Percentiles rank a stretch among this genome's conserved stretches.
These are phyloP conservation scores for Leishmania tropica DNA, from an alignment of 208 protist genomes.

Conservation along the genomic window DNA sequence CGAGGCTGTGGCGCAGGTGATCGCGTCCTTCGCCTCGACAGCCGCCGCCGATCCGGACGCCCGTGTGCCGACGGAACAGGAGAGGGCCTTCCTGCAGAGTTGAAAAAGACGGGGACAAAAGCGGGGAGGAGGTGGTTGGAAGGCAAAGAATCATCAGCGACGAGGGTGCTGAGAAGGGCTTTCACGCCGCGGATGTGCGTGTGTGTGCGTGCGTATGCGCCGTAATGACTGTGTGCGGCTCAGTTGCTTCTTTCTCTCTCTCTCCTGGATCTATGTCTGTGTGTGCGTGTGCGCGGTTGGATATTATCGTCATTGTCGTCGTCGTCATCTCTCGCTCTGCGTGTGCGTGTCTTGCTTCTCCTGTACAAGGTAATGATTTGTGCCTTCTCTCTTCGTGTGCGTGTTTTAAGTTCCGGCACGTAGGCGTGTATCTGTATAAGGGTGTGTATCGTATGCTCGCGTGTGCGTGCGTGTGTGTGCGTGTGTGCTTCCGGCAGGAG, in stretches of 20 bases:
- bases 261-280: background rate
- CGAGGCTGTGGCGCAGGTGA: slow-evolving; percentile 12
- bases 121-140: background rate
- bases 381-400: background rate
- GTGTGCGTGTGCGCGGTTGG: background rate
- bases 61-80: slow-evolving; percentile 22
- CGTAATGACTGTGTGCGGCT: background rate
- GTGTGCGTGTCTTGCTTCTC: background rate
- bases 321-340: background rate
- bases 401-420: background rate
- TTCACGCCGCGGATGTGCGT: background rate
- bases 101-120: background rate
- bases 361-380: background rate
- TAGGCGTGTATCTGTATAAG: background rate
- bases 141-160: background rate
- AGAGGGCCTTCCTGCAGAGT: slow-evolving; percentile 28
- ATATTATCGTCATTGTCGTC: background rate
- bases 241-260: background rate
- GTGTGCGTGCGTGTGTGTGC: slow-evolving; percentile 7
- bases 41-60: slow-evolving; percentile 12
- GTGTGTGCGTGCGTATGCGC: background rate
- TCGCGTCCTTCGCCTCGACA: slow-evolving; percentile 12
- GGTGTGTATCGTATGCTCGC: background rate
- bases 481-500: slow-evolving; percentile 1
- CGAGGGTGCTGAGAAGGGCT: background rate